Percentiles rank a stretch among this genome's conserved stretches.
Evolutionary conservation across 2,329 filamentous ascomycete species (phyloP).

Genomic region (Ceratocystis colombiana): DNA sequence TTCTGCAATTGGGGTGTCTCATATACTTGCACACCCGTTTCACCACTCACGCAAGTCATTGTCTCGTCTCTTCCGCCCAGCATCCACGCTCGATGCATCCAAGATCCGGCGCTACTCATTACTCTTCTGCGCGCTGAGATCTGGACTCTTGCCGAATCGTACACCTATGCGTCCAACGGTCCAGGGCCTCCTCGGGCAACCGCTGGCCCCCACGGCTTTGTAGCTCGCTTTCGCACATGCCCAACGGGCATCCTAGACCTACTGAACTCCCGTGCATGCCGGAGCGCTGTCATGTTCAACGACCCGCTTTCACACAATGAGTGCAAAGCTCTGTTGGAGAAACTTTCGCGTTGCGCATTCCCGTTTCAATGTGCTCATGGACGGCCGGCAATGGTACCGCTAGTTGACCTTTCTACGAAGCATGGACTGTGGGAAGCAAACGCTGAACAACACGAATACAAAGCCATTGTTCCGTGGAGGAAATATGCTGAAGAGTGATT

Average conservation of each 20-base stretch:
- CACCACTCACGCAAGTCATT: conserved; percentile 31
- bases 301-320: conserved; percentile 50
- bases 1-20: conserved; percentile 67
- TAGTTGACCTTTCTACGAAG: conserved; percentile 42
- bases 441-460: background rate
- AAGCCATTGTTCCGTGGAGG: conserved; percentile 6
- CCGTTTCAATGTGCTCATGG: conserved; percentile 82
- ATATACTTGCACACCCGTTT: conserved; percentile 34
- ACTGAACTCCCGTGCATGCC: conserved; percentile 64
- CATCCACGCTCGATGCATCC: conserved; percentile 65
- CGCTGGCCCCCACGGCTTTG: conserved; percentile 41
- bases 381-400: conserved; percentile 53
- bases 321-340: conserved; percentile 48
- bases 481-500: conserved; percentile 17
- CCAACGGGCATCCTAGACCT: conserved; percentile 67
- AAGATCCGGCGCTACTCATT: conserved; percentile 61
- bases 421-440: conserved; percentile 14
- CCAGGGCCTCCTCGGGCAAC: background rate
- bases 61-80: conserved; percentile 56
- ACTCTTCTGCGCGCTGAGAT: conserved; percentile 65
- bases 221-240: conserved; percentile 55
- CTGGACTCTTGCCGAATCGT: conserved; percentile 52
- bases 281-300: conserved; percentile 83
- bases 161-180: background rate
- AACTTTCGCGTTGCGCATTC: conserved; percentile 54